Conservation (phyloP, 1,284 basidiomycete genomes). For the Inonotus hispidus region DNA sequence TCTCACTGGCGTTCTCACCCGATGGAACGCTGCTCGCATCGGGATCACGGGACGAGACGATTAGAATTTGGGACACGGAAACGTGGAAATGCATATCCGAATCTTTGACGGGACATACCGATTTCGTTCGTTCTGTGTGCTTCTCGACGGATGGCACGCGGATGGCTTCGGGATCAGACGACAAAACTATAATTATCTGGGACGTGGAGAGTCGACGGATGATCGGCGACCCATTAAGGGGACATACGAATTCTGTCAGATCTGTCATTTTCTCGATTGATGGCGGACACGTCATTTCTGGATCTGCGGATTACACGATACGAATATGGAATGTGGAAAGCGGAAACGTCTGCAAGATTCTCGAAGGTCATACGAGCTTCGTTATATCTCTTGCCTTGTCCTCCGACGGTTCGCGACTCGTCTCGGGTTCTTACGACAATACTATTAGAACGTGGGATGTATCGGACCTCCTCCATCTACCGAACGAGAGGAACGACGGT, state of each 20-base stretch:
- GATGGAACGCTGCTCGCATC: neutral
- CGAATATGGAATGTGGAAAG: conserved; percentile 17
- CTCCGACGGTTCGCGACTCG: neutral
- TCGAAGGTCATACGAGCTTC: neutral
- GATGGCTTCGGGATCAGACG: conserved; percentile 1
- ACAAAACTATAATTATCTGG: conserved; percentile 6
- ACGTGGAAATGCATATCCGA: neutral
- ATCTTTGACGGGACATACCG: neutral
- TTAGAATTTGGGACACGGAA: neutral
- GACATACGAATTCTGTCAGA: neutral
- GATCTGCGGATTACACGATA: conserved; percentile 13
- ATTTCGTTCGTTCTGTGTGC: neutral
- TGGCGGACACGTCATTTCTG: conserved; percentile 9
- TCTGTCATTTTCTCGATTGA: neutral
- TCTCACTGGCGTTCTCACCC: neutral
- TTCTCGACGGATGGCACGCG: conserved; percentile 3
- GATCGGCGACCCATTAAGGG: neutral
- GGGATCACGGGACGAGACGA: neutral
- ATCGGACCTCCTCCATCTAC: neutral
- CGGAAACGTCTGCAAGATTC: neutral
- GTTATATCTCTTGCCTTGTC: neutral
- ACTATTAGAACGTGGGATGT: conserved; percentile 3
- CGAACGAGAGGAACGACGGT: neutral
- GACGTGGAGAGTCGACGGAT: neutral
- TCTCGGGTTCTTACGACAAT: neutral